Conservation (phyloP, 2,329 filamentous ascomycete species). For the Claviceps citrina region DNA sequence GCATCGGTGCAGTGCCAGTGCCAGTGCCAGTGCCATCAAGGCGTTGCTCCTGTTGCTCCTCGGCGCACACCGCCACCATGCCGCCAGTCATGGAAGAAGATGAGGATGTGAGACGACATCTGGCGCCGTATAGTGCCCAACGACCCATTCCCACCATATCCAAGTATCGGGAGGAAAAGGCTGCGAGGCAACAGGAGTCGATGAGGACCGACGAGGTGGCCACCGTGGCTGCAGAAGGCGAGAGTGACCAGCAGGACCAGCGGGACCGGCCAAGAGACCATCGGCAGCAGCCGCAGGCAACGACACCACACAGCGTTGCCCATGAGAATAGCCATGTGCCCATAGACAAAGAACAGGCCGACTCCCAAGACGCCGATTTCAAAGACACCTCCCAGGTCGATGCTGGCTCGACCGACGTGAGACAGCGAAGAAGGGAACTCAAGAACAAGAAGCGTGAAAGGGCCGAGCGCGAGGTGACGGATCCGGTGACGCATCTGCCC, state of each 20-base stretch:
- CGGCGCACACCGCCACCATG: conserved; percentile 14
- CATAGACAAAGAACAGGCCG: conserved; percentile 7
- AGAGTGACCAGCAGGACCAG: too few species aligned
- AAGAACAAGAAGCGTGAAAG: conserved; percentile 29
- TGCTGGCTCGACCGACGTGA: conserved; percentile 24
- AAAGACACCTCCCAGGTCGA: conserved; percentile 23
- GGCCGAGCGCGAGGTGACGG: conserved; percentile 49
- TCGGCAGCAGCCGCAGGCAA: not conserved
- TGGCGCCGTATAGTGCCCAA: conserved; percentile 25
- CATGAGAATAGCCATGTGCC: conserved; percentile 6
- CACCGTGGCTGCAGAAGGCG: conserved; percentile 2
- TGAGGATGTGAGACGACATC: conserved; percentile 23
- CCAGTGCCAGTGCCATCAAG: not conserved
- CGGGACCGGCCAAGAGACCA: too few species aligned
- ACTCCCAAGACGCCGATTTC: conserved; percentile 9
- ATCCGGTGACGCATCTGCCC: conserved; percentile 57
- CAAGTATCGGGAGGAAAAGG: conserved; percentile 31
- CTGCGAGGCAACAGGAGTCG: conserved; percentile 26
- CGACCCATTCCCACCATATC: conserved; percentile 34
- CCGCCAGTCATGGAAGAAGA: conserved; percentile 21
- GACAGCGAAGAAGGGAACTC: conserved; percentile 32
- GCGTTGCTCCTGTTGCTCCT: not conserved
- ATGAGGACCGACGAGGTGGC: conserved; percentile 16
- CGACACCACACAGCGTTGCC: not conserved
- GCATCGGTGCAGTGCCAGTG: not conserved